Conservation (phyloP, 176 grass and related monocot species). For the Cymbopogon citratus region DNA sequence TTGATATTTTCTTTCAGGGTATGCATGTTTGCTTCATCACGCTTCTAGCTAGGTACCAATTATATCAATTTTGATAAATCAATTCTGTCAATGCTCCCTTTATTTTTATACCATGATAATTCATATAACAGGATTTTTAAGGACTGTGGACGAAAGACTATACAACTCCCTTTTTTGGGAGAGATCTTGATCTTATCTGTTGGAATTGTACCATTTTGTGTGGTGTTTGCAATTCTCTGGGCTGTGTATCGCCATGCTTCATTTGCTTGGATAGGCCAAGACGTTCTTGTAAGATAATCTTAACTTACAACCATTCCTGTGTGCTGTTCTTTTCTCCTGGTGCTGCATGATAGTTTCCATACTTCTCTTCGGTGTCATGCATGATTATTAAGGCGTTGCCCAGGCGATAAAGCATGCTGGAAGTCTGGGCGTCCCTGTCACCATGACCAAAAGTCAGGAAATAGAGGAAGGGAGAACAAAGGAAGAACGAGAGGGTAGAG, state of each 20-base stretch:
- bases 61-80: conserved; percentile 3
- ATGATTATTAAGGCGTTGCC: background rate
- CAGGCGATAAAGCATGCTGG: background rate
- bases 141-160: conserved; percentile 64
- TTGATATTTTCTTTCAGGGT: conserved; percentile 54
- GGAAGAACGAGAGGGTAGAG: background rate
- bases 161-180: conserved; percentile 57
- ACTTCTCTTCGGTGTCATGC: background rate
- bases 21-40: conserved; percentile 88
- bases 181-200: conserved; percentile 61
- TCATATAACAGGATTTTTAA: conserved; percentile 59
- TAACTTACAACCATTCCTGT: background rate
- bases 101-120: conserved; percentile 11
- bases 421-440: background rate
- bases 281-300: conserved; percentile 66
- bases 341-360: background rate
- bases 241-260: conserved; percentile 68
- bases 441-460: background rate
- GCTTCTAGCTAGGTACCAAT: conserved; percentile 63
- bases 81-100: conserved; percentile 10
- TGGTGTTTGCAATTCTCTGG: conserved; percentile 79
- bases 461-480: background rate
- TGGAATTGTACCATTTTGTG: conserved; percentile 60
- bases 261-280: conserved; percentile 98
- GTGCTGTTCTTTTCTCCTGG: background rate